Conservation (phyloP, 805 yeast species). For the Kodamaea nitidulidarum region DNA sequence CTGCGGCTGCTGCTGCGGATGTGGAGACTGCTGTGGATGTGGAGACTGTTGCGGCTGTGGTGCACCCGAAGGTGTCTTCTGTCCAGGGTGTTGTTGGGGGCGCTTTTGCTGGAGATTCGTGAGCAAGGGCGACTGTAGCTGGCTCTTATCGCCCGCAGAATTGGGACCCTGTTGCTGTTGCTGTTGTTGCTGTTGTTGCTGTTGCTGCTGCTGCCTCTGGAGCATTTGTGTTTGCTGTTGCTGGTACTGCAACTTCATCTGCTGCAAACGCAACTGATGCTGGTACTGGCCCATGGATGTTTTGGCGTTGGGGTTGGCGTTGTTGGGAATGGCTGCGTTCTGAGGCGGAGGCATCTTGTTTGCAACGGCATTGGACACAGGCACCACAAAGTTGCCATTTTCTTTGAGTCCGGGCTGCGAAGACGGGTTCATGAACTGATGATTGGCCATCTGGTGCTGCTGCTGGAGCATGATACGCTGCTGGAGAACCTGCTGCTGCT, state of each 20-base stretch:
- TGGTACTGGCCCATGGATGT: conserved; percentile 13
- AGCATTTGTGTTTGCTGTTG: conserved; percentile 8
- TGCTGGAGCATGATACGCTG: conserved; percentile 1
- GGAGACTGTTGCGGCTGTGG: conserved; percentile 6
- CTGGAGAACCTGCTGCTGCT: not conserved
- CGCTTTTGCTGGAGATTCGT: conserved; percentile 3
- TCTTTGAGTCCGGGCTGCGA: conserved; percentile 6
- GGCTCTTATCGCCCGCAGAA: not conserved
- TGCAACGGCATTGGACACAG: conserved; percentile 5
- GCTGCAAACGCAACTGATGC: conserved; percentile 15
- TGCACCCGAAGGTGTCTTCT: not conserved
- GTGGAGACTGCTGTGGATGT: conserved; percentile 4
- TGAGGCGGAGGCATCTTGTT: conserved; percentile 13
- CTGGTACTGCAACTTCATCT: conserved; percentile 15
- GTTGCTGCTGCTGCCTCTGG: conserved; percentile 10
- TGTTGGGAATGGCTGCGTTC: conserved; percentile 3
- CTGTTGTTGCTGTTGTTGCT: conserved; percentile 4
- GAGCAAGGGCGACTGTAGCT: conserved; percentile 9
- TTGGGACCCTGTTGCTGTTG: conserved; percentile 4
- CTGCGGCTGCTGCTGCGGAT: conserved; percentile 1
- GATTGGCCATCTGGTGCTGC: conserved; percentile 2
- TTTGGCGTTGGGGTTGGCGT: not conserved
- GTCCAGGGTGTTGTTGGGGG: not conserved
- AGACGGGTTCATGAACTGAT: conserved; percentile 4
- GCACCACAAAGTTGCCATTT: conserved; percentile 9